Base-by-base conservation (phyloP, 2,329 filamentous ascomycete species). In the Phialocephala sp. region DNA sequence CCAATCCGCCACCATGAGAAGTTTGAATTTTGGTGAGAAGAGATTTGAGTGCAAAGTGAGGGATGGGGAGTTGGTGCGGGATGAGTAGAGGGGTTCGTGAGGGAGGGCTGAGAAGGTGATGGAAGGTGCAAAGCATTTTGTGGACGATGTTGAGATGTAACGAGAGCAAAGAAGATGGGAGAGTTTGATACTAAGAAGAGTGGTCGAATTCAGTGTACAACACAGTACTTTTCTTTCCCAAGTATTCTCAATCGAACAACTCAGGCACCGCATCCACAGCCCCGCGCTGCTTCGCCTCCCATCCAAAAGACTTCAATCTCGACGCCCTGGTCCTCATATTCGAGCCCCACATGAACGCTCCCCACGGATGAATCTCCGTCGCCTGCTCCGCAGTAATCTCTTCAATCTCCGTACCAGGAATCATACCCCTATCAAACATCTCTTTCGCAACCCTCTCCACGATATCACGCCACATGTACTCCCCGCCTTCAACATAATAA, bases 401-500 rank as follows among this genome's bases (percentile, higher is more conserved):
- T 5, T 73, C 71, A 4, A 72, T 47, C 47, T 70, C 70, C 12
- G 15, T 54, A 2, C 43, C 62, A 8, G 20, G 24, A 24, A 85
- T 78, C 36, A 83, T 76, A 0, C 82, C 82, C 73, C 82, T 79
- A 70, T 83, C 79, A 55, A 79, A 76, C 8, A 83, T 82, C 62
- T 80, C 77, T 47, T 83, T 77, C 1, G 80, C 81, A 59, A 86
- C 78, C 18, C 74, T 73, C 62, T 76, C 75, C 4, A 78, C 73
- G 14, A 85, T 63, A 4, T 87, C 81, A 1, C 80, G 81, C 84
- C 84, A 88, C 8, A 57, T 45, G 56, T 58, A 81, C 61, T 84
- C 80, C 1, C 84, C 85, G 60, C 81, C 83, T 73, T 88, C 86
- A 4, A 81, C 78, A 50, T 88, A 82, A 72, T 86, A 88, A 72